Conservation (phyloP, 2,329 filamentous ascomycete genomes). For the Fusarium luffae region DNA sequence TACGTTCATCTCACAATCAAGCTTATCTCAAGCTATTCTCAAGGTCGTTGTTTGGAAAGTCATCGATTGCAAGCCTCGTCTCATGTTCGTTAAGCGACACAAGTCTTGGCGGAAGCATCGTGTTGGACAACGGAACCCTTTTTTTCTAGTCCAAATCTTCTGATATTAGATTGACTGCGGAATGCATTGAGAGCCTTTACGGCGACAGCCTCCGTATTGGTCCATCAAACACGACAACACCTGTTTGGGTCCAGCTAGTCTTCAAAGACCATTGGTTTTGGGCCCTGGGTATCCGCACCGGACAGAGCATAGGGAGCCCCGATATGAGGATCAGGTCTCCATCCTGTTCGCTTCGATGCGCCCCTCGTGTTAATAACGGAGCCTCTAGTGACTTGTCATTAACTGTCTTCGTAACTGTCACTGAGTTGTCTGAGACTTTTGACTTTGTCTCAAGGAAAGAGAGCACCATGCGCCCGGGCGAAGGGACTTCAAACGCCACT, state of each 20-base stretch:
- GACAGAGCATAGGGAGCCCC: not conserved
- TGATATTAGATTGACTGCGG: constrained; percentile 25
- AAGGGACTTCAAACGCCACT: constrained; percentile 11
- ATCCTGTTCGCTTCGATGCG: constrained; percentile 30
- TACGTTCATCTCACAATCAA: constrained; percentile 7
- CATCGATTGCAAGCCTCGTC: not conserved
- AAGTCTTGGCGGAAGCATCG: constrained; percentile 18
- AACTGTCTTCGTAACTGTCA: constrained; percentile 2
- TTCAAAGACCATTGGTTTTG: constrained; percentile 9
- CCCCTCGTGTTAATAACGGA: constrained; percentile 18
- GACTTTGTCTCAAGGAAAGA: constrained; percentile 15
- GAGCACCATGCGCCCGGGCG: constrained; percentile 25
- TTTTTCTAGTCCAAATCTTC: constrained; percentile 3
- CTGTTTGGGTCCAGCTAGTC: constrained; percentile 3
- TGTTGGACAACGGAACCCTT: constrained; percentile 5
- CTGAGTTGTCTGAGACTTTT: constrained; percentile 8
- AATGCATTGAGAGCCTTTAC: constrained; percentile 26
- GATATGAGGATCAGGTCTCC: constrained; percentile 2
- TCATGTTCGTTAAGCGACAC: not conserved
- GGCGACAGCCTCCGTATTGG: constrained; percentile 5
- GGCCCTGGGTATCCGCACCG: not conserved
- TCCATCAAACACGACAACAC: constrained; percentile 3
- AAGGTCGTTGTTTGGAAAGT: constrained; percentile 8
- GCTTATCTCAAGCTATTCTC: constrained; percentile 6
- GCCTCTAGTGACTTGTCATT: constrained; percentile 17